These are phyloP conservation scores for Vitis riparia DNA, from an alignment of 164 flowering plant species.

Conservation along the genomic window DNA sequence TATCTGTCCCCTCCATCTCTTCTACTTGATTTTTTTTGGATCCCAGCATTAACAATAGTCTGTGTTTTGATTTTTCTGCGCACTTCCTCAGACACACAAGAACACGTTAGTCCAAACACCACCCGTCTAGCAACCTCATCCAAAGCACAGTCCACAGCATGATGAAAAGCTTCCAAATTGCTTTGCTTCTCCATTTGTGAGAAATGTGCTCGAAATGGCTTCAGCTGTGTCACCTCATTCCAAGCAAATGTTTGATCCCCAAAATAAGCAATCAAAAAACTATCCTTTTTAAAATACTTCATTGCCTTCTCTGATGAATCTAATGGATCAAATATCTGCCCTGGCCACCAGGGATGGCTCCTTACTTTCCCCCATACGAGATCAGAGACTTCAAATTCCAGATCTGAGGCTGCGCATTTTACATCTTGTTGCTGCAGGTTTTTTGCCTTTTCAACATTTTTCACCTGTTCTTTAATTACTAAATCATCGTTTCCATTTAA, in stretches of 20 bases:
- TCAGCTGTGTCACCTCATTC: constrained; percentile 62
- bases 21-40: constrained; percentile 42
- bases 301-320: constrained; percentile 60
- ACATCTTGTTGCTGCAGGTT: neutral
- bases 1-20: constrained; percentile 48
- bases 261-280: constrained; percentile 66
- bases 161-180: constrained; percentile 37
- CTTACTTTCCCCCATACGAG: constrained; percentile 89
- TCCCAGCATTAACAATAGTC: constrained; percentile 57
- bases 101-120: constrained; percentile 71
- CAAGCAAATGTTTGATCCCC: constrained; percentile 89
- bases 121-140: constrained; percentile 73
- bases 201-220: constrained; percentile 59
- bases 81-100: constrained; percentile 48
- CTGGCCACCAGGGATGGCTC: constrained; percentile 99
- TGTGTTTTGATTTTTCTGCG: constrained; percentile 42
- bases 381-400: constrained; percentile 44
- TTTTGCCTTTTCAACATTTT: neutral
- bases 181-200: constrained; percentile 62
- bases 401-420: constrained; percentile 7
- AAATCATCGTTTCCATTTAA: neutral
- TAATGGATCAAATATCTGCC: constrained; percentile 67
- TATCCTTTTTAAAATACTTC: constrained; percentile 46
- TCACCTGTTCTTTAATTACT: neutral
- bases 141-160: constrained; percentile 73